These are phyloP conservation scores for Apiotrichum gracile DNA, from an alignment of 1,284 basidiomycete genomes.

Conservation along the genomic window DNA sequence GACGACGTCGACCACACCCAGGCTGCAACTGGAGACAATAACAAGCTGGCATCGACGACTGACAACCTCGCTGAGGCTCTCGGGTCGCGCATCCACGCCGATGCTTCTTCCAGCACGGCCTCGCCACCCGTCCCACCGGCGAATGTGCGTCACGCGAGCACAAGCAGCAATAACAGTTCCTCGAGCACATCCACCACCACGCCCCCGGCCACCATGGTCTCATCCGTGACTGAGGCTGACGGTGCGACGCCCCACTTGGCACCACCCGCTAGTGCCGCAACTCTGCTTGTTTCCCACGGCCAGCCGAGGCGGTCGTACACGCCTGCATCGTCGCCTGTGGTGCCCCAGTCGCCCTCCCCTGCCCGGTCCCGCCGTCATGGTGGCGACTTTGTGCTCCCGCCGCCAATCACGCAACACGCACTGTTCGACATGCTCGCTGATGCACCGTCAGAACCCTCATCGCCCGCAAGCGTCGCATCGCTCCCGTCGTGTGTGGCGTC, in stretches of 20 bases:
- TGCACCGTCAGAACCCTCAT: slow-evolving; percentile 25
- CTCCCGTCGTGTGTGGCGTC: slow-evolving; percentile 24
- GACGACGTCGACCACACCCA: neutral
- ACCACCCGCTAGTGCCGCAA: no score
- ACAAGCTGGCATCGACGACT: neutral
- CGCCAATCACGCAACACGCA: slow-evolving; percentile 3
- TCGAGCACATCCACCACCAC: no score
- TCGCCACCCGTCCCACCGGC: neutral
- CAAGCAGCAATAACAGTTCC: neutral
- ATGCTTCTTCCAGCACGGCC: neutral
- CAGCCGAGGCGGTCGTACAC: neutral
- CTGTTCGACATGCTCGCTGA: slow-evolving; percentile 17
- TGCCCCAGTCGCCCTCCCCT: neutral
- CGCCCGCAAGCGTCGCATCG: slow-evolving; percentile 26
- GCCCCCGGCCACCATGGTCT: neutral
- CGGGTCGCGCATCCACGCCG: neutral
- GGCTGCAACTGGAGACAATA: neutral
- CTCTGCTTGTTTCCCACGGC: no score
- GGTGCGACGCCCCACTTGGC: no score
- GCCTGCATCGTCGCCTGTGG: neutral
- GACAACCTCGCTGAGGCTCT: neutral
- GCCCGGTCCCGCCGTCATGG: neutral
- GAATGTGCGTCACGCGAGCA: neutral
- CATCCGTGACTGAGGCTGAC: no score
- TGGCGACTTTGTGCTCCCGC: neutral